Percentiles rank a stretch among this genome's conserved stretches.
These are phyloP conservation scores for Termitomyces sp. DNA, from an alignment of 1,284 basidiomycete species.

Conservation along the genomic window DNA sequence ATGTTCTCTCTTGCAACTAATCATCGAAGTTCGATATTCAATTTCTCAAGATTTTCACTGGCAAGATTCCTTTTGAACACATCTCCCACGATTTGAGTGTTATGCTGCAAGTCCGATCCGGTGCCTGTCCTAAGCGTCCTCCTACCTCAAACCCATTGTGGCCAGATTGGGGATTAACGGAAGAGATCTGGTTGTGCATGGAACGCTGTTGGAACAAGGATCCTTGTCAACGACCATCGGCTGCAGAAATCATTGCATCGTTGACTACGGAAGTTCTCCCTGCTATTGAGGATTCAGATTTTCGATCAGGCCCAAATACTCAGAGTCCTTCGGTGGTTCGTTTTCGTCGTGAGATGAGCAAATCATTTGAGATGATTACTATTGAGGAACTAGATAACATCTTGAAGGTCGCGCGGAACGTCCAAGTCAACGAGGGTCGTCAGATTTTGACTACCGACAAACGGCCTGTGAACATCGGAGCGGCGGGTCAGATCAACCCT, in stretches of 20 bases:
- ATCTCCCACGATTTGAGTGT: background rate
- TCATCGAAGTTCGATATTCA: background rate
- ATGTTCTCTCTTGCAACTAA: background rate
- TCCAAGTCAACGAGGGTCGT: too few species aligned
- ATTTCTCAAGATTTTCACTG: slow-evolving; percentile 11
- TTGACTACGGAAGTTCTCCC: too few species aligned
- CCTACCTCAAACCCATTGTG: background rate
- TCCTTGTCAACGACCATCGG: background rate
- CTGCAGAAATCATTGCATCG: too few species aligned
- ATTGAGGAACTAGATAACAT: too few species aligned
- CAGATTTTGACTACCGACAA: slow-evolving; percentile 52
- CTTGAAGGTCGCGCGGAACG: too few species aligned
- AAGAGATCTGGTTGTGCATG: slow-evolving; percentile 3
- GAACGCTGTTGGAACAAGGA: background rate
- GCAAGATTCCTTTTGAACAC: slow-evolving; percentile 7
- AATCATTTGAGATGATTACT: too few species aligned
- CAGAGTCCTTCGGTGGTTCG: too few species aligned
- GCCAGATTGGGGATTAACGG: background rate
- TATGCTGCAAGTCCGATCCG: background rate
- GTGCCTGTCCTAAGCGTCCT: background rate
- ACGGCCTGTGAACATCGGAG: slow-evolving; percentile 42
- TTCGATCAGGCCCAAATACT: too few species aligned
- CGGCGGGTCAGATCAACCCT: slow-evolving; percentile 53
- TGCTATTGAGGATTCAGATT: too few species aligned
- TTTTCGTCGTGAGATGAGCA: too few species aligned